phyloP scores from a whole-genome alignment of 2,329 filamentous ascomycete genomes.

The Bimuria novae-zelandiae region DNA sequence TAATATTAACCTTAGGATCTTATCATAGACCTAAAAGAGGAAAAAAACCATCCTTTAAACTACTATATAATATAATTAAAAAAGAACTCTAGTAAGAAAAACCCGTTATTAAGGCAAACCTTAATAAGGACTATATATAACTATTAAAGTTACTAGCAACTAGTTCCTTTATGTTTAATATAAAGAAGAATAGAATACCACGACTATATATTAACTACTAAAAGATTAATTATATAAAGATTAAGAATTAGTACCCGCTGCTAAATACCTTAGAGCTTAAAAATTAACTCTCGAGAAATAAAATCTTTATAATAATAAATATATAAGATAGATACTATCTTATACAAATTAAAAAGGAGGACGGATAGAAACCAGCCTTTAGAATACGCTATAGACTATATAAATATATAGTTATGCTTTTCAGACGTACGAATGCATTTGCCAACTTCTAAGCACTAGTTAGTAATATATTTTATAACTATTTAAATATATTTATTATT shows the following conservation, averaged over 20 bases:
- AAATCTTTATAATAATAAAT: neutral
- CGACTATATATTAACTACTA: too few species aligned
- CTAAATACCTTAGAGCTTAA: neutral
- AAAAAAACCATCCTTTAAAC: neutral
- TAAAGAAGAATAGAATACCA: too few species aligned
- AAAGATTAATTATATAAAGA: too few species aligned
- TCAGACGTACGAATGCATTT: too few species aligned
- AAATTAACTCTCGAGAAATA: neutral
- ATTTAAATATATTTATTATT: too few species aligned
- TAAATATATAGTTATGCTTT: too few species aligned
- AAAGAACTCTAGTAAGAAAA: neutral
- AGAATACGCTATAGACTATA: neutral
- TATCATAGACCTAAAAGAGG: neutral
- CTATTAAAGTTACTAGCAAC: too few species aligned
- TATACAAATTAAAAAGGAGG: too few species aligned
- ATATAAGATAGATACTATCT: neutral
- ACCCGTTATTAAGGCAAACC: neutral
- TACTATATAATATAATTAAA: neutral
- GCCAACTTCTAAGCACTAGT: too few species aligned
- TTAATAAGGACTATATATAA: neutral
- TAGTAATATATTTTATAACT: too few species aligned
- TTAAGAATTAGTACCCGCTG: neutral
- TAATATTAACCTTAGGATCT: neutral
- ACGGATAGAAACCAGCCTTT: neutral
- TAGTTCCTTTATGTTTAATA: too few species aligned